Evolutionary conservation across 495 filamentous ascomycete species (phyloP), one percentile per base, ranked within the genome.

Genomic region (Penicillium ochrochloron): DNA sequence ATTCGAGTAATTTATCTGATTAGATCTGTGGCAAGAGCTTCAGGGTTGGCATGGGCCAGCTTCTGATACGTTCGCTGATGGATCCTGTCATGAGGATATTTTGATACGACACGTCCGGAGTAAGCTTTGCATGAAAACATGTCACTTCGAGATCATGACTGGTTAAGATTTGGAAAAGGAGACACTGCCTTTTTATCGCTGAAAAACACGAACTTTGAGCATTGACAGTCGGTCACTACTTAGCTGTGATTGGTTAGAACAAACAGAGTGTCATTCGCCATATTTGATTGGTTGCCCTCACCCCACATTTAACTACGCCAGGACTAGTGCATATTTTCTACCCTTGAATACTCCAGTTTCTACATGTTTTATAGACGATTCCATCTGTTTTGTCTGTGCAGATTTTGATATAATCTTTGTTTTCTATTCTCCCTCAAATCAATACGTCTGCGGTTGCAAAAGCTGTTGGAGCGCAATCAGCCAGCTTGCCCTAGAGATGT

Each of bases 241-340:
- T 52, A 9, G 42, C 4, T 23, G 21, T 58, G 21, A 37, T 23
- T 35, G 35, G 62, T 10, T 14, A 58, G 48, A 35, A 46, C n/a
- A 60, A 62, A 41, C 34, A 55, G 62, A 51, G 52, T 69, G 62
- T 69, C 66, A 69, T 63, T 61, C 46, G 8, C 39, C 37, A 39
- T 42, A 41, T 63, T 35, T 62, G 17, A 69, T 51, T 69, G 66
- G 66, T 55, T 39, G 33, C 48, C 6, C 31, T 17, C 10, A 29
- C 51, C 17, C 51, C 51, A 39, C 57, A 7, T 1, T 37, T 62
- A 37, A 52, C 61, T 23, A 29, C 44, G 39, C 46, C 19, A 54
- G 42, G 46, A 59, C 31, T 59, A 64, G 44, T 31, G 44, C 27
- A 54, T n/a, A 31, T 19, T 42, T 41, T 56, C 60, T 56, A 25